Conservation (phyloP, 1,284 basidiomycete species). For the Ganoderma lucidum region DNA sequence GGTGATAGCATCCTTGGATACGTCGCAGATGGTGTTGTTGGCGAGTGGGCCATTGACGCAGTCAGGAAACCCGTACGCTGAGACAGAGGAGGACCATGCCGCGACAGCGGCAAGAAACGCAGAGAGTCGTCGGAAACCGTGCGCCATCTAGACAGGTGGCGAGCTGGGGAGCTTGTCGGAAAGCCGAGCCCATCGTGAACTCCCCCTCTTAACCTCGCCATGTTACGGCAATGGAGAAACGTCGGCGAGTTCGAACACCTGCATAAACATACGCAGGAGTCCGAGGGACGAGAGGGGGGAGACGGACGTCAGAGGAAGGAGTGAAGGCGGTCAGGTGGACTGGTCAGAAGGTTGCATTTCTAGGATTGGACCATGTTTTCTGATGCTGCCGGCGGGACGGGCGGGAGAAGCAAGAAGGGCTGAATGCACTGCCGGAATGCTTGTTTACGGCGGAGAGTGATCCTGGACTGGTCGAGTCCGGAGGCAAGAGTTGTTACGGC, state of each 20-base stretch:
- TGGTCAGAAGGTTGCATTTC: slow-evolving; percentile 24
- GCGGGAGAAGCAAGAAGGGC: slow-evolving; percentile 15
- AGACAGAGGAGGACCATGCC: slow-evolving; percentile 14
- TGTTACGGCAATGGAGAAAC: slow-evolving; percentile 15
- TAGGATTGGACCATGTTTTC: slow-evolving; percentile 6
- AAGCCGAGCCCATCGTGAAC: slow-evolving; percentile 1
- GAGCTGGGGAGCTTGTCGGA: slow-evolving; percentile 14
- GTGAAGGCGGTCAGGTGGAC: neutral
- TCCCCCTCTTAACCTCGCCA: slow-evolving; percentile 11
- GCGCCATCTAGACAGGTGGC: slow-evolving; percentile 25
- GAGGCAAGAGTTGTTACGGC: neutral
- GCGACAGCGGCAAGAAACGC: slow-evolving; percentile 22
- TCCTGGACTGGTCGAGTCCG: neutral
- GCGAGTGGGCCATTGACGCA: slow-evolving; percentile 54
- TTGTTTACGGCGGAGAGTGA: neutral
- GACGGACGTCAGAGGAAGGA: neutral
- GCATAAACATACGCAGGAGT: neutral
- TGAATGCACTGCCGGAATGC: neutral
- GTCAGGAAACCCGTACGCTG: slow-evolving; percentile 51
- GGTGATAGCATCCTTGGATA: slow-evolving; percentile 51
- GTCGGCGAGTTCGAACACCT: slow-evolving; percentile 13
- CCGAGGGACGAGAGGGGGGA: neutral
- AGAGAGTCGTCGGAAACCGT: slow-evolving; percentile 26
- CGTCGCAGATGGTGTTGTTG: slow-evolving; percentile 57
- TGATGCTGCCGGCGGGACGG: slow-evolving; percentile 11